Evolutionary conservation across 2,329 filamentous ascomycete species (phyloP).

Genomic region (Helminthosporium solani): DNA sequence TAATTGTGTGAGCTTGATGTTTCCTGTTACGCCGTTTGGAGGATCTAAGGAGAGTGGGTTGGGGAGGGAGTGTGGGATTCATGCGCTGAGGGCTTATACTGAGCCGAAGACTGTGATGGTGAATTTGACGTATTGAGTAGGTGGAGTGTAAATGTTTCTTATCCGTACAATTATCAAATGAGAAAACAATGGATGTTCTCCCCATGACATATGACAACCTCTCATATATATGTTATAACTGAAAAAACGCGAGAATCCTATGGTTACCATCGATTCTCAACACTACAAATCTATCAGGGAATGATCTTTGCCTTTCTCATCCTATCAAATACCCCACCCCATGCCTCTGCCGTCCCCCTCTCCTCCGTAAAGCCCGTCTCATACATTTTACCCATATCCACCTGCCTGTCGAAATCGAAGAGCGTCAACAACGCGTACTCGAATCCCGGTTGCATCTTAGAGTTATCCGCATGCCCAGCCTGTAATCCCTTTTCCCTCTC

Average conservation of each 20-base stretch:
- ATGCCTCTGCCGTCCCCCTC: conserved; percentile 40
- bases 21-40: conserved; percentile 50
- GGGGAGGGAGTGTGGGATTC: conserved; percentile 52
- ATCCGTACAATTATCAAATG: no score
- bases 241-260: no score
- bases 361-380: conserved; percentile 47
- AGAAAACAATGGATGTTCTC: no score
- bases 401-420: conserved; percentile 50
- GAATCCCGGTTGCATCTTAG: conserved; percentile 41
- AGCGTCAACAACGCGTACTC: conserved; percentile 47
- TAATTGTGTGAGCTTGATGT: conserved; percentile 37
- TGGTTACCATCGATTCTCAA: no score
- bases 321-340: conserved; percentile 47
- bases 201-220: neutral
- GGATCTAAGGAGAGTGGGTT: conserved; percentile 54
- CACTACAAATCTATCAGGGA: no score
- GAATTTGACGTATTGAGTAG: conserved; percentile 38
- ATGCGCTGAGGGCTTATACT: conserved; percentile 51
- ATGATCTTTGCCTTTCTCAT: conserved; percentile 48
- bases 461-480: conserved; percentile 42
- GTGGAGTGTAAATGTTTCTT: neutral
- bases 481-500: conserved; percentile 34
- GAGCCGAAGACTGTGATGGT: conserved; percentile 55
- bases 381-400: conserved; percentile 49
- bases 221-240: neutral